Evolutionary conservation across 768 basidiomycete genomes (phyloP), one percentile per base, ranked within the genome.

Genomic region (Lyophyllum atratum): DNA sequence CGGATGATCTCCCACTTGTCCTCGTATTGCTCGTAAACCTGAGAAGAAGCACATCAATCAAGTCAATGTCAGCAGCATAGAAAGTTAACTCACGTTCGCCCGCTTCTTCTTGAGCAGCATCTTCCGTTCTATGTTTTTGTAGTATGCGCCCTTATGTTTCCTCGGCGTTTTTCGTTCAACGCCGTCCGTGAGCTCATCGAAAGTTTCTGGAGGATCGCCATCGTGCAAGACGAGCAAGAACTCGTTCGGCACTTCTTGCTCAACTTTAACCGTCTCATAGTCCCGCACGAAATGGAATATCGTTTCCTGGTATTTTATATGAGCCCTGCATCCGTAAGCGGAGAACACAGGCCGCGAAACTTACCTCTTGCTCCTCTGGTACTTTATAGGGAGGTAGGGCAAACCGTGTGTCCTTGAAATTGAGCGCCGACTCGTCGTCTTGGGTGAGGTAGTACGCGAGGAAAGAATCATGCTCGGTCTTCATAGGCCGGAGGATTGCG

Each of bases 51-150:
- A 49, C 19, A 45, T 64, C 19, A 64, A 21, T 14, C 45, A 56
- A 14, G 57, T 49, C 19, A 55, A 29, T 39, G 21, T 24, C 17
- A 56, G 44, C 11, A 53, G 34, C 17, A 45, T 12, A 19, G 19
- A 34, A 40, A n/a, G 40, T 6, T 5, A 43, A 28, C 83, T 70
- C 59, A 92, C 92, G 68, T 90, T 90, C 17, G 82, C 83, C 8
- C 92, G 84, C 70, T 86, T 92, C 76, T 92, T 93, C 72, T 93
- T 93, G 40, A 94, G 76, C 22, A 84, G 78, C 86, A 93, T 93
- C 73, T 93, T 93, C 45, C 92, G 84, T 72, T 92, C 90, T 52
- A 94, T 92, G 66, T 87, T 87, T 72, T 92, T 94, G 74, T 93
- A 93, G 66, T 90, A 93, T 0, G 87, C 92, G n/a, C 89, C 92